Evolutionary conservation across 805 yeast species (phyloP), one percentile per base, ranked within the genome.

Genomic region (Vanderwaltozyma polyspora): DNA sequence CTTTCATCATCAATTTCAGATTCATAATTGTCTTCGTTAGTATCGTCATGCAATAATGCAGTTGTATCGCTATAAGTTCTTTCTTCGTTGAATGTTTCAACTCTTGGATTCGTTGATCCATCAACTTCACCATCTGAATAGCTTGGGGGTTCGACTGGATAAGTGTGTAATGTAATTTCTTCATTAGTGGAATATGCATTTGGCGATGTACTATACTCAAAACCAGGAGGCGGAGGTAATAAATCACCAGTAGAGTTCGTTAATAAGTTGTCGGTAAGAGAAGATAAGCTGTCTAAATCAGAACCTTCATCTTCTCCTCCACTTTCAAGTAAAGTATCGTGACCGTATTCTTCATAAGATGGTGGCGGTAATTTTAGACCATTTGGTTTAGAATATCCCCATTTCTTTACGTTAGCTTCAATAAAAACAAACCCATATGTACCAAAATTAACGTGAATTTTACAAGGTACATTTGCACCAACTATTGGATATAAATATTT

Each of bases 311-410:
- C 79, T 27, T 67, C 72, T 10, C 68, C 72, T 44, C 59, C 51
- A 31, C 78, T 59, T 48, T 81, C 95, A 19, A 89, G 60, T 35
- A 89, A 57, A 4, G 86, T 74, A 52, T 87, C 95, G 31, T 76
- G 76, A 29, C 73, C 75, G 48, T 77, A 86, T 37, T 77, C 74
- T 32, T 83, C 82, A 59, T 89, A 89, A 8, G 91, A 79, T 1
- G 98, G 98, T 3, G 97, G 95, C 5, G 97, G 94, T 3, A 93
- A 79, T 38, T 86, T 79, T 32, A 69, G 72, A 1, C 97, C 98
- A 44, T 79, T 82, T 26, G 79, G 67, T 3, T 91, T 89, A n/a
- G 94, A 95, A 48, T 80, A 79, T 5, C 95, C 94, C 95, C 95
- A 86, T 54, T 82, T 85, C 54, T 86, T 86, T 25, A 87, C 94